Base-by-base conservation (phyloP, 495 filamentous ascomycete genomes). In the Podospora conica region DNA sequence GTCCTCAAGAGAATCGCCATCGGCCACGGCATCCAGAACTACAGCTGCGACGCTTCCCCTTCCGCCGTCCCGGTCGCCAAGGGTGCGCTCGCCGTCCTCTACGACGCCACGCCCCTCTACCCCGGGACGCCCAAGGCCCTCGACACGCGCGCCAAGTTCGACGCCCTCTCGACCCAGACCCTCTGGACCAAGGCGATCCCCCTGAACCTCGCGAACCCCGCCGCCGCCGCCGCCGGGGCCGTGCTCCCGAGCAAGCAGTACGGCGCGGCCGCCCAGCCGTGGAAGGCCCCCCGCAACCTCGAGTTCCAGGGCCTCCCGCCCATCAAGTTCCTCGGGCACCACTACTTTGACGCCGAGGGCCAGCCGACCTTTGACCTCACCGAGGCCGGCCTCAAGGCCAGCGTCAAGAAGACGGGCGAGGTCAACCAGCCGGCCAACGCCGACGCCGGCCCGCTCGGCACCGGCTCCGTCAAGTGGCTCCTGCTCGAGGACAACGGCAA, bases 21-120 rank as follows among this genome's bases (percentile, higher is more conserved):
- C 61, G 90, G 89, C 68, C 87, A 87, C 31, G 90, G 90, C 61
- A 86, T 88, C 66, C 90, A 93, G 70, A 93, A 93, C 80, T 93
- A 93, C 79, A 89, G 85, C 25, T 93, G 90, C 73, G 62, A 69
- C 15, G 20, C 67, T 61, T 29, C 53, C 8, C 22, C 60, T 18
- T 58, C 66, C 2, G 64, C 71, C 20, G 55, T 67, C 15, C 76
- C 84, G 4, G 65, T 68, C 1, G 74, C 84, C 25, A 72, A 76
- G 48, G 90, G 90, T 24, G 90, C 90, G 25, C 77, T 86, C 20
- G 91, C 91, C 12, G 86, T 85, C 3, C 84, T 91, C 40, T 88
- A 87, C 75, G 87, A 90, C 61, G 80, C 80, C 24, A 82, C 82
- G 0, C 15, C 54, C 0, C 65, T 88, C 69, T 73, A 88, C 74